A percentile compares a stretch with the other conserved stretches of the same genome.
phyloP scores from a whole-genome alignment of 2,329 filamentous ascomycete species.

The Calonectria pseudoreteaudii region DNA sequence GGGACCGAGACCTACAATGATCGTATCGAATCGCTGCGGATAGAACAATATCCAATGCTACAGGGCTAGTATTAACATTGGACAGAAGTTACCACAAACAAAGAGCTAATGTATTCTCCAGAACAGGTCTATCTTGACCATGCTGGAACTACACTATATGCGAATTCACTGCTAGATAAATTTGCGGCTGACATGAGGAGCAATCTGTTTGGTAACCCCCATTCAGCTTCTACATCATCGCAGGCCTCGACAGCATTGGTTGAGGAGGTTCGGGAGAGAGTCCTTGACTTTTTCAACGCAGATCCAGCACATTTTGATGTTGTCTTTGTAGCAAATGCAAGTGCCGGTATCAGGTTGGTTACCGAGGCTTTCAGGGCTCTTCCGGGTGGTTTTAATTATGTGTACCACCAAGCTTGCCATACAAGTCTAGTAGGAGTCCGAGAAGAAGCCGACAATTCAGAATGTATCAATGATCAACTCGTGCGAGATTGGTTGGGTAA shows the following conservation, averaged over 20 bases:
- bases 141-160: not conserved
- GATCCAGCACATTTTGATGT: not conserved
- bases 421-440: not conserved
- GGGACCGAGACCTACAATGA: not conserved
- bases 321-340: not conserved
- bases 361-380: not conserved
- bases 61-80: not conserved
- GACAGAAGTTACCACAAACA: no score
- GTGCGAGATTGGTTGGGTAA: not conserved
- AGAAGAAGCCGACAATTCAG: not conserved
- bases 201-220: not conserved
- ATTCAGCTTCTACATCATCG: not conserved
- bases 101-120: not conserved
- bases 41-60: not conserved
- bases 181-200: not conserved
- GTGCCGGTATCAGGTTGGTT: not conserved
- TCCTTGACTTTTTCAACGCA: not conserved
- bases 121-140: slow-evolving; percentile 1
- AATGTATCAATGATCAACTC: not conserved
- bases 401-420: not conserved
- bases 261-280: not conserved
- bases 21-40: not conserved
- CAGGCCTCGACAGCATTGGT: not conserved
- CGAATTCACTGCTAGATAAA: not conserved
- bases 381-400: not conserved